phyloP scores from a whole-genome alignment of 2,329 filamentous ascomycete genomes.

The Fusarium sp. region DNA sequence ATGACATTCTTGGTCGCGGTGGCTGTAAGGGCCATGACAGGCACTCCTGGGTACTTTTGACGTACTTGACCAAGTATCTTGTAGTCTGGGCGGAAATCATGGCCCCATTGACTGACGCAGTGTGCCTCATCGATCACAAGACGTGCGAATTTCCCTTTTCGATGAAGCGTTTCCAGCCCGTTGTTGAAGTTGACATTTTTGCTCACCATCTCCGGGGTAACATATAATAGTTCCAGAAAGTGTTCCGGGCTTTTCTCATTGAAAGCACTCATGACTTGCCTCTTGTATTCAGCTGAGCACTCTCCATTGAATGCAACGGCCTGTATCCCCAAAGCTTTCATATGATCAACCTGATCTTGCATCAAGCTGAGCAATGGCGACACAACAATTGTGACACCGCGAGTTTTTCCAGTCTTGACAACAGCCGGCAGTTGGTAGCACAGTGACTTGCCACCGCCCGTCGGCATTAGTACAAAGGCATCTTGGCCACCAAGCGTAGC shows the following conservation, averaged over 20 bases:
- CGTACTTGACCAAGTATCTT: slow-evolving; percentile 84
- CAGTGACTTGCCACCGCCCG: slow-evolving; percentile 94
- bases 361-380: slow-evolving; percentile 95
- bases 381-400: slow-evolving; percentile 91
- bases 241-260: slow-evolving; percentile 74
- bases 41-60: slow-evolving; percentile 77
- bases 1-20: slow-evolving; percentile 96
- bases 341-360: slow-evolving; percentile 93
- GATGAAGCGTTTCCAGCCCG: slow-evolving; percentile 74
- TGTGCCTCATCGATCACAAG: slow-evolving; percentile 99
- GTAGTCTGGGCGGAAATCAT: slow-evolving; percentile 97
- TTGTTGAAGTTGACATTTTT: slow-evolving; percentile 78
- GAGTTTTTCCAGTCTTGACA: slow-evolving; percentile 80
- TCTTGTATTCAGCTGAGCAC: slow-evolving; percentile 69
- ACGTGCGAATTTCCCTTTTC: slow-evolving; percentile 78
- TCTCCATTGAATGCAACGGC: slow-evolving; percentile 87
- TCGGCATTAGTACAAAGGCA: slow-evolving; percentile 97
- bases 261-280: slow-evolving; percentile 73
- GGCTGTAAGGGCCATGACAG: slow-evolving; percentile 93
- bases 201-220: slow-evolving; percentile 96
- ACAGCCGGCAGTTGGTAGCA: slow-evolving; percentile 96
- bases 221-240: slow-evolving; percentile 87
- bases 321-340: slow-evolving; percentile 78
- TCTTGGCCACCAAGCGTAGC: slow-evolving; percentile 88
- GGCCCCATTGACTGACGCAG: slow-evolving; percentile 98